Base-by-base conservation (phyloP, 345 rosid genomes). In the Ricinus communis region DNA sequence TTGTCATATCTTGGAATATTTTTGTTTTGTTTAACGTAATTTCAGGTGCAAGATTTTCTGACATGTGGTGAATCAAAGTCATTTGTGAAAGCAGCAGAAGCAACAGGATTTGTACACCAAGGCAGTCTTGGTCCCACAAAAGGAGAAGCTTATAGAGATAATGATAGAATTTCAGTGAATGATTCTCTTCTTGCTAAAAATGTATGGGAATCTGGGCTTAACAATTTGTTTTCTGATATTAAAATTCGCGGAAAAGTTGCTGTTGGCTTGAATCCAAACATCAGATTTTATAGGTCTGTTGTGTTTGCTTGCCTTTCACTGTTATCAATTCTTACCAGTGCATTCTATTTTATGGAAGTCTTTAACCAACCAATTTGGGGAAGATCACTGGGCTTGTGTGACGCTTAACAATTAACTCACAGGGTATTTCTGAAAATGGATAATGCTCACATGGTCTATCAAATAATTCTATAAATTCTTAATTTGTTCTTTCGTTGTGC, bases 131-230 rank as follows among this genome's bases (percentile, higher is more conserved):
- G 99, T 8, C 99, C 99, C 30, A 72, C 88, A 4, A 85, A 82
- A 73, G 97, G 99, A 8, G 97, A 92, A 87, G 97, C 97, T 72
- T 95, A 80, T 59, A 80, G 97, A 52, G 99, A 95, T 75, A 90
- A 92, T 65, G 96, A 90, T 65, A 82, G 99, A 62, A 81, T 92
- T 52, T 82, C 90, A 24, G 91, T 83, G 43, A 77, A 84, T 27
- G 97, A 95, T 83, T 82, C 96, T 52, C 67, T 67, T 63, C 96
- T 92, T 55, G 96, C 91, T 0, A 84, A 77, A 68, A 51, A 81
- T 5, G 10, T 90, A 55, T 95, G 99, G 97, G 86, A 84, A 47
- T 86, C 97, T 49, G 97, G 97, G 51, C 82, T 95, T 13, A 71
- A 77, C 28, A 72, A 62, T 66, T 76, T 95, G 31, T 89, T 95